phyloP scores from a whole-genome alignment of 2,329 filamentous ascomycete species.

The Exophiala alcalophila region DNA sequence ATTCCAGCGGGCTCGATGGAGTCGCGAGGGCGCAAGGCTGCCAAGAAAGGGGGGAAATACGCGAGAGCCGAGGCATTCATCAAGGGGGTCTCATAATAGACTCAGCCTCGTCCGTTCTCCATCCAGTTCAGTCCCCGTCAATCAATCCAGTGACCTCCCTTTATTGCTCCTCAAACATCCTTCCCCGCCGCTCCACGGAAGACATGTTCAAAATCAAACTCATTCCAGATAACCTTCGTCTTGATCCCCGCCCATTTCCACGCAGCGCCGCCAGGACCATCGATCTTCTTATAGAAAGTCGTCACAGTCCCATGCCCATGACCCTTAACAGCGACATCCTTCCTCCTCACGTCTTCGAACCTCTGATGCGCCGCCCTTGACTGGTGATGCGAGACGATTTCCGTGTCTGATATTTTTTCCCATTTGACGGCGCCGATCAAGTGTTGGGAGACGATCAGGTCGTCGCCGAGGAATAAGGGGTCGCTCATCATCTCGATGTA shows the following conservation, averaged over 20 bases:
- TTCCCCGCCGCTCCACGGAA: constrained; percentile 35
- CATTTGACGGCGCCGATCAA: constrained; percentile 48
- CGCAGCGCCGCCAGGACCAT: too few species aligned
- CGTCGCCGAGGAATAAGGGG: constrained; percentile 67
- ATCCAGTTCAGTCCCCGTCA: too few species aligned
- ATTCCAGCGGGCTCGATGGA: too few species aligned
- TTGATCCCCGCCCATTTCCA: constrained; percentile 61
- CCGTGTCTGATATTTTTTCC: constrained; percentile 57
- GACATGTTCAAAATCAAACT: constrained; percentile 58
- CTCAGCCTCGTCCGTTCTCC: too few species aligned
- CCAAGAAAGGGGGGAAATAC: too few species aligned
- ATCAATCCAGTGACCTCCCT: too few species aligned
- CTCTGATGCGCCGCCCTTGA: constrained; percentile 48
- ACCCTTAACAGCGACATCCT: constrained; percentile 61
- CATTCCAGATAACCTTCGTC: constrained; percentile 56
- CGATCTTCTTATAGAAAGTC: constrained; percentile 57
- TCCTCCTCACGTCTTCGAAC: constrained; percentile 64
- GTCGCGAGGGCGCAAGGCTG: too few species aligned
- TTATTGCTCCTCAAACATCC: too few species aligned
- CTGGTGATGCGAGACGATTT: constrained; percentile 60
- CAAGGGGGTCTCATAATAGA: too few species aligned
- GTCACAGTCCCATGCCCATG: constrained; percentile 47
- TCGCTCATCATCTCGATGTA: constrained; percentile 71
- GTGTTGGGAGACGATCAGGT: constrained; percentile 7
- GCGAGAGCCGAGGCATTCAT: too few species aligned